Evolutionary conservation across 345 rosid genomes (phyloP), one percentile per base, ranked within the genome.

Genomic region (Moringa oleifera): DNA sequence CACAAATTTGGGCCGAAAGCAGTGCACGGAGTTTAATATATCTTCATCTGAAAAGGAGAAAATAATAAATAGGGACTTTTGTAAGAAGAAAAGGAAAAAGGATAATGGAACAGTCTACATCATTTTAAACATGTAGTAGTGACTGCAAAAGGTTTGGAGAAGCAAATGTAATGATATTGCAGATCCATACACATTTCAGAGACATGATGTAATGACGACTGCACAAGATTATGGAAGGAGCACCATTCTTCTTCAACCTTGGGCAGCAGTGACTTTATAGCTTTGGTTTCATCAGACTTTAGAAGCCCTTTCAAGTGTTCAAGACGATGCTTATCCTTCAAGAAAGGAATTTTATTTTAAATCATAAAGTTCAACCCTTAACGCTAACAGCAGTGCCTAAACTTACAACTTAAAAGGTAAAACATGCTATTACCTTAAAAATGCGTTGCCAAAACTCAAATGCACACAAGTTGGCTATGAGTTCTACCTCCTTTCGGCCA

Each of bases 201-300:
- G 57, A 87, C 83, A 58, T 87, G 83, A 70, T 77, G 80, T 50
- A 93, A 76, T 3, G 98, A 85, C 45, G 93, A 81, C 64, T 72
- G 91, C 68, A 77, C 60, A 72, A 89, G 83, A 75, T 85, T 68
- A 79, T 93, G 98, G 73, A 81, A 74, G 61, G 71, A 75, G 77
- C 98, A 93, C 97, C 98, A 93, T 61, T 84, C 89, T 81, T 87
- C 85, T 81, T 93, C 98, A 67, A 83, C 72, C 77, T 71, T 75
- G 45, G 81, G 81, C 45, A 70, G 60, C 63, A 72, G 25, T 65
- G 67, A 58, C 62, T 72, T 59, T 53, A 71, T 57, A 70, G 70
- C 79, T 56, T 71, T 79, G 63, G 46, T 65, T 57, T 74, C 81
- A 51, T 75, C 84, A 46, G 63, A 51, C 54, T 66, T 62, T 51